phyloP scores from a whole-genome alignment of 2,329 filamentous ascomycete genomes.

The Alternaria infectoria region DNA sequence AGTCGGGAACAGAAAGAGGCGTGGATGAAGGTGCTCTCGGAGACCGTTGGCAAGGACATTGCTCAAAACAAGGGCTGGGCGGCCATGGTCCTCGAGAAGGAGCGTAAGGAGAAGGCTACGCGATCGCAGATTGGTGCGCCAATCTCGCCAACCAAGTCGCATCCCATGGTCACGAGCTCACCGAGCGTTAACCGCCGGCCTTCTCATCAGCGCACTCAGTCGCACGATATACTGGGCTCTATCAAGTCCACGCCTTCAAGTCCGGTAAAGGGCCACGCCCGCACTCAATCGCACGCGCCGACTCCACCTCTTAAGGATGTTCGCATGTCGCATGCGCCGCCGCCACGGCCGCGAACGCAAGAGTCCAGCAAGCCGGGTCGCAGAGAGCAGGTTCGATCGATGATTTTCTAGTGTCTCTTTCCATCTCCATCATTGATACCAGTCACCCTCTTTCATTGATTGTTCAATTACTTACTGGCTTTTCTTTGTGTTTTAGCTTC shows the following conservation, averaged over 20 bases:
- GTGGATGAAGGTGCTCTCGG: slow-evolving; percentile 89
- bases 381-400: slow-evolving; percentile 50
- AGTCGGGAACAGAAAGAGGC: slow-evolving; percentile 84
- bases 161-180: slow-evolving; percentile 24
- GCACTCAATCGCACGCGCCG: slow-evolving; percentile 40
- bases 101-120: slow-evolving; percentile 44
- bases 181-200: slow-evolving; percentile 20
- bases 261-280: slow-evolving; percentile 41
- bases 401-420: slow-evolving; percentile 46
- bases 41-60: slow-evolving; percentile 67
- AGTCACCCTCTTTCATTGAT: slow-evolving; percentile 20
- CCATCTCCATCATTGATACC: slow-evolving; percentile 34
- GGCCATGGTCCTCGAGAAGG: slow-evolving; percentile 62
- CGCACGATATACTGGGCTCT: slow-evolving; percentile 28
- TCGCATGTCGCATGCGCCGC: slow-evolving; percentile 32
- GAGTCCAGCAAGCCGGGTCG: slow-evolving; percentile 34
- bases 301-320: slow-evolving; percentile 40
- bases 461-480: slow-evolving; percentile 34
- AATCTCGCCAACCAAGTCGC: slow-evolving; percentile 22
- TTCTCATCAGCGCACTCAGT: slow-evolving; percentile 38
- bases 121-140: slow-evolving; percentile 32
- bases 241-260: slow-evolving; percentile 36
- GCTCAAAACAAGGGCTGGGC: slow-evolving; percentile 64
- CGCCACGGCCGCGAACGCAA: slow-evolving; percentile 38
- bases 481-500: slow-evolving; percentile 34